Evolutionary conservation across 768 basidiomycete genomes (phyloP).

Genomic region (Serendipita sp.): DNA sequence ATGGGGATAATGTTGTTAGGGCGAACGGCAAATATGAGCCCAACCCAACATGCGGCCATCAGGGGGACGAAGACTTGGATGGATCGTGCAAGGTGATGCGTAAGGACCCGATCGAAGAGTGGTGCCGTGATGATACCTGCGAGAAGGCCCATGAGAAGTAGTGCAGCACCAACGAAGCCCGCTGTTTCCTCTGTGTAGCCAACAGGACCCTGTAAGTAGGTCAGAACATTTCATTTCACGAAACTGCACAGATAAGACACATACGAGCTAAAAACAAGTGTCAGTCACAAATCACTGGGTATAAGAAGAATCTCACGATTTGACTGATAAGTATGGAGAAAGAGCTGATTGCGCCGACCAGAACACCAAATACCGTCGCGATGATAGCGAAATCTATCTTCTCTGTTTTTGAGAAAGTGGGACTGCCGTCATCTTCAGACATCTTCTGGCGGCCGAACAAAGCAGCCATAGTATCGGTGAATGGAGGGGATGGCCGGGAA

Average conservation of each 20-base stretch:
- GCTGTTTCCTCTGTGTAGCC: slow-evolving; percentile 54
- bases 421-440: slow-evolving; percentile 21
- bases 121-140: slow-evolving; percentile 55
- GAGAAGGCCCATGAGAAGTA: slow-evolving; percentile 56
- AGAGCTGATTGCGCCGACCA: slow-evolving; percentile 30
- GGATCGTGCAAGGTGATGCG: slow-evolving; percentile 42
- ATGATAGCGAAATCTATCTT: slow-evolving; percentile 55
- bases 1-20: slow-evolving; percentile 43
- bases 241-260: background rate
- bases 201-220: slow-evolving; percentile 28
- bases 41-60: slow-evolving; percentile 36
- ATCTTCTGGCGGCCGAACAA: background rate
- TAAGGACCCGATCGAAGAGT: slow-evolving; percentile 66
- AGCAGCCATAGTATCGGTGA: slow-evolving; percentile 11
- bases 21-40: slow-evolving; percentile 29
- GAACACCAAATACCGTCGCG: slow-evolving; percentile 40
- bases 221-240: background rate
- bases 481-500: slow-evolving; percentile 12
- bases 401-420: slow-evolving; percentile 47
- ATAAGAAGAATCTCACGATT: background rate
- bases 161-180: slow-evolving; percentile 44
- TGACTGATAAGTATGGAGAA: slow-evolving; percentile 2
- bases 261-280: background rate
- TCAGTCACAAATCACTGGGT: background rate
- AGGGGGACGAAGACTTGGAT: slow-evolving; percentile 45